Percentiles rank a stretch among this genome's conserved stretches.
These are phyloP conservation scores for Wallacemonas sp. DNA, from an alignment of 208 protist species.

Conservation along the genomic window DNA sequence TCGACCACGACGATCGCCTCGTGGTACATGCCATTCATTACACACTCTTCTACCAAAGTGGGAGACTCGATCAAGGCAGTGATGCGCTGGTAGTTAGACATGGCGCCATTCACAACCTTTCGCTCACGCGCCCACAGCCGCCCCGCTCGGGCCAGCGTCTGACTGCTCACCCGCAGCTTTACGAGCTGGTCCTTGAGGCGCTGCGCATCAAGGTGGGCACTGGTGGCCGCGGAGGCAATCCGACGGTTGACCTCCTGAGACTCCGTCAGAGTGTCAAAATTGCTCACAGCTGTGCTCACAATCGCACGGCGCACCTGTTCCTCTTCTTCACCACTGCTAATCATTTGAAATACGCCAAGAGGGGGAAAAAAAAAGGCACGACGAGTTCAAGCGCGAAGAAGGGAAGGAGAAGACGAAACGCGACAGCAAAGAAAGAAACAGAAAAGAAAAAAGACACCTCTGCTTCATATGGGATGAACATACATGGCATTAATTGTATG, in stretches of 20 bases:
- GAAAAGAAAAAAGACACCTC: slow-evolving; percentile 18
- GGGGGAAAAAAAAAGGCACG: background rate
- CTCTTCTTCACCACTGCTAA: slow-evolving; percentile 14
- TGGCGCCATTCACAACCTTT: slow-evolving; percentile 41
- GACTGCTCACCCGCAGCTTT: slow-evolving; percentile 50
- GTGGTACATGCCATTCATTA: slow-evolving; percentile 74
- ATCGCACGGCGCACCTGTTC: slow-evolving; percentile 59
- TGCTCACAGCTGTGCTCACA: slow-evolving; percentile 62
- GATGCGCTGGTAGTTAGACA: slow-evolving; percentile 62
- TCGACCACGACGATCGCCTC: slow-evolving; percentile 75
- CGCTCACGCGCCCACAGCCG: slow-evolving; percentile 67
- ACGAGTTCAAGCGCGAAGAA: no score
- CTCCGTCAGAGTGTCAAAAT: slow-evolving; percentile 61
- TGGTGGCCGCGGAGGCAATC: slow-evolving; percentile 30
- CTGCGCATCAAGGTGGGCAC: slow-evolving; percentile 36
- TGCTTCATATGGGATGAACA: no score
- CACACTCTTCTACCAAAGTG: slow-evolving; percentile 59
- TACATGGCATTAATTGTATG: no score
- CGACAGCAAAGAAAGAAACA: background rate
- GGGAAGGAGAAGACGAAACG: background rate
- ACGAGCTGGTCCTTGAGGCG: slow-evolving; percentile 45
- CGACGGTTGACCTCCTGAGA: slow-evolving; percentile 54
- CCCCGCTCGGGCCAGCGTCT: slow-evolving; percentile 39
- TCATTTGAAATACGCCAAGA: background rate
- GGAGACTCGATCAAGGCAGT: slow-evolving; percentile 76